Evolutionary conservation across 768 basidiomycete species (phyloP).

Genomic region (Lactarius sp.): DNA sequence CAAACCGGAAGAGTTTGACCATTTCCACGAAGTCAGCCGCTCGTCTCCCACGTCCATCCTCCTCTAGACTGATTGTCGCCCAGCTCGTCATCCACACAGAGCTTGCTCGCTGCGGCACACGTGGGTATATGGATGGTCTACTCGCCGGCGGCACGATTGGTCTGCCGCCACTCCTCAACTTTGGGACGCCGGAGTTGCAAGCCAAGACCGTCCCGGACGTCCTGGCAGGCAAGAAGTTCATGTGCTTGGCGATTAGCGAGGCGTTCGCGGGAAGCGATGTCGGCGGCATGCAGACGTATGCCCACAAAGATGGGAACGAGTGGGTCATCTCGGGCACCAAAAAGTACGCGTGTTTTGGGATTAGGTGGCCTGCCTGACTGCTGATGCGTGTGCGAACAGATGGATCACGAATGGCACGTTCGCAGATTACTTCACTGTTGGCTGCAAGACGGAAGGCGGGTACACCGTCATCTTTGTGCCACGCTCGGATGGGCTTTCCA

Average conservation of each 20-base stretch:
- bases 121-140: conserved; percentile 85
- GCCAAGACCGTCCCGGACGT: conserved; percentile 68
- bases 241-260: conserved; percentile 88
- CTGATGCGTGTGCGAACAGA: conserved; percentile 35
- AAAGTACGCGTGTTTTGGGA: conserved; percentile 47
- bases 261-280: conserved; percentile 92
- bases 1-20: conserved; percentile 83
- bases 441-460: conserved; percentile 67
- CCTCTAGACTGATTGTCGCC: conserved; percentile 4
- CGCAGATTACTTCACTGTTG: conserved; percentile 80
- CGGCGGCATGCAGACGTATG: conserved; percentile 77
- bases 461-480: conserved; percentile 74
- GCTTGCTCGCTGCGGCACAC: conserved; percentile 73
- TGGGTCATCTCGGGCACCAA: conserved; percentile 94
- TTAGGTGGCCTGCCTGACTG: background rate
- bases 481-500: conserved; percentile 66
- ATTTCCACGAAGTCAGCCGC: conserved; percentile 78
- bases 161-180: conserved; percentile 88
- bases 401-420: conserved; percentile 91
- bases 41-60: background rate
- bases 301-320: conserved; percentile 75
- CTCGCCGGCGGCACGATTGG: conserved; percentile 80
- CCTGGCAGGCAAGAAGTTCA: conserved; percentile 73
- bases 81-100: conserved; percentile 80
- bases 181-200: conserved; percentile 69